Evolutionary conservation across 208 protist species (phyloP).

Genomic region (Strigomonas galati): DNA sequence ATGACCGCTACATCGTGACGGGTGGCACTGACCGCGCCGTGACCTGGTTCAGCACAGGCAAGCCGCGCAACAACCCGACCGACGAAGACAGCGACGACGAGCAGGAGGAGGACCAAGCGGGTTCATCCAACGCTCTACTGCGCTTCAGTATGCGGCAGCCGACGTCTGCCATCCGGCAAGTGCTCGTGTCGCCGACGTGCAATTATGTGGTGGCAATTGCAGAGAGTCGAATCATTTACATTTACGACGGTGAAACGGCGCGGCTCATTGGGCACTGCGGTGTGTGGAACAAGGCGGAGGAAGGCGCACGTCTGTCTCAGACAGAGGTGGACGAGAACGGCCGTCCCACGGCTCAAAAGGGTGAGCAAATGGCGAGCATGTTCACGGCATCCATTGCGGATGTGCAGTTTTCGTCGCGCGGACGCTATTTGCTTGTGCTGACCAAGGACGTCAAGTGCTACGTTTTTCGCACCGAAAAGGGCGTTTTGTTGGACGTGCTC

Average conservation of each 20-base stretch:
- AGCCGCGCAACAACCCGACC: no score
- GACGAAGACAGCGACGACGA: slow-evolving; percentile 34
- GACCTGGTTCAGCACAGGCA: slow-evolving; percentile 34
- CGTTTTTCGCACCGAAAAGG: slow-evolving; percentile 71
- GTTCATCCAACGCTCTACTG: no score
- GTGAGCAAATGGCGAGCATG: background rate
- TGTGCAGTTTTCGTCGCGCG: slow-evolving; percentile 58
- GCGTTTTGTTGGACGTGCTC: slow-evolving; percentile 37
- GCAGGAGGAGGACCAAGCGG: slow-evolving; percentile 25
- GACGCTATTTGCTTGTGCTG: slow-evolving; percentile 66
- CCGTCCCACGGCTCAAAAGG: background rate
- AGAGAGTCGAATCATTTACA: no score
- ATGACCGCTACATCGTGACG: slow-evolving; percentile 42
- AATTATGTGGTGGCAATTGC: no score
- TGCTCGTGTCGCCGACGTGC: no score
- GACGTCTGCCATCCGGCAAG: no score
- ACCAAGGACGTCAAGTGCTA: slow-evolving; percentile 57
- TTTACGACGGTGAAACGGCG: no score
- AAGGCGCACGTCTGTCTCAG: background rate
- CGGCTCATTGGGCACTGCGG: no score
- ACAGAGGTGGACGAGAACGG: background rate
- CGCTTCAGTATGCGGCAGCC: no score
- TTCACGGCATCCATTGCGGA: slow-evolving; percentile 30
- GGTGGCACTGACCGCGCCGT: slow-evolving; percentile 60
- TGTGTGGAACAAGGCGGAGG: background rate